Evolutionary conservation across 768 basidiomycete genomes (phyloP).

Genomic region (Rhodosporidiobolus odoratus): DNA sequence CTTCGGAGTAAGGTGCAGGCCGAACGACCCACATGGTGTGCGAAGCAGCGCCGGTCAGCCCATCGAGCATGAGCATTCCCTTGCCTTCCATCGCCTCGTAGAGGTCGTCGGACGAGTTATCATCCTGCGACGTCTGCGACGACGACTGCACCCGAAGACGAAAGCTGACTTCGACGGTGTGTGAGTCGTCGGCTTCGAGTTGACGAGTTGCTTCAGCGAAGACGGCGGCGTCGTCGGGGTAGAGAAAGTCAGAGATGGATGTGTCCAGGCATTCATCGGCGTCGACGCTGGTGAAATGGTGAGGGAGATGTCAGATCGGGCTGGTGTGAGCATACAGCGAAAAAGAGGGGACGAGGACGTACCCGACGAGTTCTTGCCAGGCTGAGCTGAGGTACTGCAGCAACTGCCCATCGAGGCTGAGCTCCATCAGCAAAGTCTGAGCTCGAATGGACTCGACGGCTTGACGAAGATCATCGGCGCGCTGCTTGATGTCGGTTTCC

Average conservation of each 20-base stretch:
- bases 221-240: conserved; percentile 69
- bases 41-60: conserved; percentile 75
- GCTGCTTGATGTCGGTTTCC: conserved; percentile 56
- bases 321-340: conserved; percentile 1
- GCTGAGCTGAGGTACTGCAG: conserved; percentile 95
- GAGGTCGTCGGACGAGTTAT: conserved; percentile 43
- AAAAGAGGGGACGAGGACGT: conserved; percentile 44
- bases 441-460: conserved; percentile 93
- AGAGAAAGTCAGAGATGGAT: conserved; percentile 74
- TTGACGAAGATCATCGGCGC: conserved; percentile 76
- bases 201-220: conserved; percentile 81
- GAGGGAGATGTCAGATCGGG: conserved; percentile 2
- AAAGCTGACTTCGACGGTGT: conserved; percentile 88
- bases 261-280: conserved; percentile 70
- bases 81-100: conserved; percentile 88
- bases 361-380: conserved; percentile 88
- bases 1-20: conserved; percentile 26
- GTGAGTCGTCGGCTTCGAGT: conserved; percentile 82
- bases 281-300: conserved; percentile 58
- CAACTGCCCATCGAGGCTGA: conserved; percentile 86
- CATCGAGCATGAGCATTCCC: conserved; percentile 96
- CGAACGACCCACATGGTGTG: conserved; percentile 69
- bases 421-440: conserved; percentile 91
- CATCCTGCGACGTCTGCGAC: conserved; percentile 36
- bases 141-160: conserved; percentile 59